Conservation (phyloP, 139 green algal genomes). For the Nannochloris sp. region DNA sequence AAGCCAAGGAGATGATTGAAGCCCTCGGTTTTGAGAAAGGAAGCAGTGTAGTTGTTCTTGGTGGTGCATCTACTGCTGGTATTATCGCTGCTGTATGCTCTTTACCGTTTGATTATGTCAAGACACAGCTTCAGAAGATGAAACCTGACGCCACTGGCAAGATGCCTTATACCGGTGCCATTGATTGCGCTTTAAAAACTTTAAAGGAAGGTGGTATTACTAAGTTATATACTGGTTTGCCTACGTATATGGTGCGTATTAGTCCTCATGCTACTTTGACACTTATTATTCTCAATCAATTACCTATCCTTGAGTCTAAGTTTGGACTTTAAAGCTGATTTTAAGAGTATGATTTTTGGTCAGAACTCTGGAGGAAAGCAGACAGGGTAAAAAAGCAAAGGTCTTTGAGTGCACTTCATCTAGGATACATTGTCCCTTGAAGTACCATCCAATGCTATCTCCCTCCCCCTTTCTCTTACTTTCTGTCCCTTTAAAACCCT, state of each 20-base stretch:
- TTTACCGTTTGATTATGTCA: slow-evolving; percentile 98
- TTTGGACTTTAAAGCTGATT: slow-evolving; percentile 62
- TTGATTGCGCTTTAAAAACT: slow-evolving; percentile 87
- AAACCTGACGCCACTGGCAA: slow-evolving; percentile 77
- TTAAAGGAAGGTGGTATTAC: slow-evolving; percentile 66
- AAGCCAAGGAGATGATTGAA: slow-evolving; percentile 92
- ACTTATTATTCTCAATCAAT: slow-evolving; percentile 73
- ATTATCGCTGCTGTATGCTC: slow-evolving; percentile 88
- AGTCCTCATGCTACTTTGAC: slow-evolving; percentile 88
- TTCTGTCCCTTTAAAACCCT: neutral
- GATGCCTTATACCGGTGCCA: slow-evolving; percentile 75
- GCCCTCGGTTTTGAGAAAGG: slow-evolving; percentile 60
- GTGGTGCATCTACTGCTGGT: slow-evolving; percentile 71
- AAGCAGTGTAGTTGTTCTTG: slow-evolving; percentile 44
- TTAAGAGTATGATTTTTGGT: no score
- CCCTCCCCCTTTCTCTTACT: no score
- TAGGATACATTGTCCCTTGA: no score
- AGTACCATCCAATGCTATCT: no score
- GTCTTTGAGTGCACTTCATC: no score
- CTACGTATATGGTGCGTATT: slow-evolving; percentile 91
- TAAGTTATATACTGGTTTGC: slow-evolving; percentile 97
- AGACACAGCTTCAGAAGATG: slow-evolving; percentile 93
- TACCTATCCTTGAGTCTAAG: slow-evolving; percentile 72
- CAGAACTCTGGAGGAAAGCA: no score
- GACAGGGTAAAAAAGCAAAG: no score